These are phyloP conservation scores for Alternaria burnsii DNA, from an alignment of 2,329 filamentous ascomycete species.

Conservation along the genomic window DNA sequence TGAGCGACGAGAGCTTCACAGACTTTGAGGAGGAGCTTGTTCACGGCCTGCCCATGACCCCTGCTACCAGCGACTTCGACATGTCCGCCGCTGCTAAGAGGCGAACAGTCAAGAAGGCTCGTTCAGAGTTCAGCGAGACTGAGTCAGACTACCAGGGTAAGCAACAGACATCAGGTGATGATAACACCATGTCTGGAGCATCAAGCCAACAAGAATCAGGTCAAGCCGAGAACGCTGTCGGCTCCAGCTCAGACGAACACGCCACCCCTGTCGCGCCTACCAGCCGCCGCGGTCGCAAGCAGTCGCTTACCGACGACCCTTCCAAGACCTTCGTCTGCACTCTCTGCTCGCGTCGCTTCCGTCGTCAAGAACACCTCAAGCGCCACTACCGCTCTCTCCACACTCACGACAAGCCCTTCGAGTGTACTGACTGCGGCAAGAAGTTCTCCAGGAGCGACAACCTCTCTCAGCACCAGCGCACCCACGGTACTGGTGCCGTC, in stretches of 20 bases:
- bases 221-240: constrained; percentile 55
- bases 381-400: constrained; percentile 98
- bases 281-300: constrained; percentile 95
- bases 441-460: constrained; percentile 99
- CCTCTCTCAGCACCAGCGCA: constrained; percentile 92
- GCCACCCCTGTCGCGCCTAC: constrained; percentile 56
- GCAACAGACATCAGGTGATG: constrained; percentile 44
- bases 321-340: constrained; percentile 99
- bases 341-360: constrained; percentile 95
- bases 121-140: constrained; percentile 44
- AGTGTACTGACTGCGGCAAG: constrained; percentile 97
- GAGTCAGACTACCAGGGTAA: constrained; percentile 50
- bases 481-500: constrained; percentile 88
- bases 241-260: constrained; percentile 56
- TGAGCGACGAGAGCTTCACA: constrained; percentile 78
- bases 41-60: constrained; percentile 68
- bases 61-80: constrained; percentile 62
- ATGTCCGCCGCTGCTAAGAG: constrained; percentile 39
- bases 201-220: constrained; percentile 49
- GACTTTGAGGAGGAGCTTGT: constrained; percentile 76
- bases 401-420: constrained; percentile 98
- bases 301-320: constrained; percentile 95
- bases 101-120: constrained; percentile 40
- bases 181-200: constrained; percentile 45
- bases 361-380: constrained; percentile 97